Base-by-base conservation (phyloP, 192 early-diverging fungal species). In the Umbelopsis isabellina region DNA sequence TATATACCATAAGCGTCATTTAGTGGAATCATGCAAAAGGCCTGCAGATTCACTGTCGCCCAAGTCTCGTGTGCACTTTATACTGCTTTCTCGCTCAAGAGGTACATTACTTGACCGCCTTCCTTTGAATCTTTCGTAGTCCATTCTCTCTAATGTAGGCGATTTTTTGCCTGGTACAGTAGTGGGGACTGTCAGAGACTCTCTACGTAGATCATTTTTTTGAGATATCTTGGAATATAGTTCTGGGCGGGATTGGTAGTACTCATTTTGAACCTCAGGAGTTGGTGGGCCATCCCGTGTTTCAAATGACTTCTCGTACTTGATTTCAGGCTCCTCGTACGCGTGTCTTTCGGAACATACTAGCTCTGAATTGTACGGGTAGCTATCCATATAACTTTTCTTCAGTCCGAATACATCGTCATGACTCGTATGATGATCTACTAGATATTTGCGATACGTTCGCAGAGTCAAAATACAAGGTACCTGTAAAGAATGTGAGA, bases 141-240 rank as follows among this genome's bases (percentile, higher is more conserved):
- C 30, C 25, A 61, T 27, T n/a, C 30, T 61, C 30, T 61, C 55
- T 30, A 61, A 15, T 6, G 55, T 61, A 6, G 55, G 55, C 2
- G 55, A 61, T 13, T 61, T 61, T 35, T 12, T 18, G 16, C 12
- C 27, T 3, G 16, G 30, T 16, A 13, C 25, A 8, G 13, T 18
- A 30, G 55, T 35, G 11, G 55, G 25, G 18, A 30, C 30, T 35
- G 30, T 35, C 15, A 18, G 37, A 41, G 37, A 41, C 37, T 41
- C 10, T 61, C 12, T 25, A 35, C 21, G 30, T 35, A 15, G 37
- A 33, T 52, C 30, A 2, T 61, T 61, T 30, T 61, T 61, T 0
- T 61, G 55, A 33, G 25, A 61, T 11, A 61, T 61, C 5, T 61
- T 61, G 30, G 55, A 61, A 25, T 61, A 61, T 37, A 61, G 5